phyloP scores from a whole-genome alignment of 768 basidiomycete genomes.

The Amanita rubescens region DNA sequence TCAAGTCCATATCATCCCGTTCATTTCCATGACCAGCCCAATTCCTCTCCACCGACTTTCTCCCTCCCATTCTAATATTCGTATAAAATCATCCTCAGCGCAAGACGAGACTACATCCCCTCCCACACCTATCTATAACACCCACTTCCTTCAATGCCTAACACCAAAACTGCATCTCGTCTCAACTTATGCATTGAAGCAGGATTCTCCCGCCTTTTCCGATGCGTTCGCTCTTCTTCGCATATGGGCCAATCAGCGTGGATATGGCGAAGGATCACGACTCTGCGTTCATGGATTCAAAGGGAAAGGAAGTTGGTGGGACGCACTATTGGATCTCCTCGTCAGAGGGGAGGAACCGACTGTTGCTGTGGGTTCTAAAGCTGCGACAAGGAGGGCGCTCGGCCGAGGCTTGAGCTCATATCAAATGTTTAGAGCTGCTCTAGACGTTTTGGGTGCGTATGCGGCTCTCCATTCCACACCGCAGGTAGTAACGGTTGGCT shows the following conservation, averaged over 20 bases:
- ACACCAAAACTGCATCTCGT: conserved; percentile 48
- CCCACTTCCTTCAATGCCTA: conserved; percentile 48
- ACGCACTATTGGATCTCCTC: conserved; percentile 49
- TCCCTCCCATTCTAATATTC: conserved; percentile 62
- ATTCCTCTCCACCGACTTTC: conserved; percentile 64
- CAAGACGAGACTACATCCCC: conserved; percentile 15
- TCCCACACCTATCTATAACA: conserved; percentile 79
- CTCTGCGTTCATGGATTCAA: conserved; percentile 67
- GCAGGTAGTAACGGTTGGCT: neutral
- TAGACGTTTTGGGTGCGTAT: conserved; percentile 74
- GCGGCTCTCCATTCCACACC: no score
- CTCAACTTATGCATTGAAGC: conserved; percentile 42
- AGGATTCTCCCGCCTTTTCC: conserved; percentile 53
- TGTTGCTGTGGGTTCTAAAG: conserved; percentile 16
- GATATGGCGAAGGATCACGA: conserved; percentile 53
- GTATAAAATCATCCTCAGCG: conserved; percentile 13
- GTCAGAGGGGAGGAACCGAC: conserved; percentile 58
- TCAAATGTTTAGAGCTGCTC: conserved; percentile 77
- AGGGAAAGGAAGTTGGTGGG: conserved; percentile 63
- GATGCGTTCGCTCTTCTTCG: conserved; percentile 76
- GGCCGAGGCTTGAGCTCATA: conserved; percentile 86
- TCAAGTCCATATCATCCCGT: conserved; percentile 69
- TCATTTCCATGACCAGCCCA: conserved; percentile 49
- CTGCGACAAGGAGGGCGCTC: conserved; percentile 44
- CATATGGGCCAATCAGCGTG: conserved; percentile 87